These are phyloP conservation scores for Entomortierella chlamydospora DNA, from an alignment of 192 early-diverging fungal species.

Conservation along the genomic window DNA sequence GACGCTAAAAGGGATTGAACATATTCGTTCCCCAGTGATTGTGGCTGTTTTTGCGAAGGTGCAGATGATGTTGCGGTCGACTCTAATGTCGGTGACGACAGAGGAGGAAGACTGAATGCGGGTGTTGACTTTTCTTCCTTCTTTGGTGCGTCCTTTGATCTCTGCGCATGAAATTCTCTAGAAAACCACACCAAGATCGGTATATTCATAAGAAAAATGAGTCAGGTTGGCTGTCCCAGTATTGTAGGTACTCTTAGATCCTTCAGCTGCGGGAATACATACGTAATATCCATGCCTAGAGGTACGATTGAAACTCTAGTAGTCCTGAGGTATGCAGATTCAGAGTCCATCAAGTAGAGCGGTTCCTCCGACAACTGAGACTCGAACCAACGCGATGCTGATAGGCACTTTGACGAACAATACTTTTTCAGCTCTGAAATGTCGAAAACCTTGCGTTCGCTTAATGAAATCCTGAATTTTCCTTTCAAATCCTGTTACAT, in stretches of 20 bases:
- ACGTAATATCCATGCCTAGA: conserved; percentile 37
- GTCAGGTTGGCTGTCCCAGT: neutral
- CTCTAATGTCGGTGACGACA: too few species aligned
- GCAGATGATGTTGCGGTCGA: neutral
- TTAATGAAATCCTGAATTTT: conserved; percentile 77
- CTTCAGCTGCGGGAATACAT: neutral
- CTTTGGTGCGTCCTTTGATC: neutral
- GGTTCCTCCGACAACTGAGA: conserved; percentile 83
- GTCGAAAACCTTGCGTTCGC: conserved; percentile 83
- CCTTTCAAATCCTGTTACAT: conserved; percentile 58
- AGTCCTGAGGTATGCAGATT: conserved; percentile 29
- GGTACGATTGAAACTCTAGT: conserved; percentile 37
- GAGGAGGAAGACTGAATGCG: conserved; percentile 27
- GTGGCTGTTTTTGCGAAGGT: neutral
- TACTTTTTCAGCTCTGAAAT: conserved; percentile 72
- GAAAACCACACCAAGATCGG: neutral
- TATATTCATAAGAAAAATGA: neutral
- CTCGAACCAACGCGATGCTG: conserved; percentile 74
- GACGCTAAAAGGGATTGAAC: conserved; percentile 41
- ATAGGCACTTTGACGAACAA: conserved; percentile 79
- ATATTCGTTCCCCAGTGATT: conserved; percentile 17
- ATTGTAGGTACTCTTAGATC: neutral
- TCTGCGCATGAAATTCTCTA: conserved; percentile 34
- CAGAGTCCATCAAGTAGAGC: conserved; percentile 69
- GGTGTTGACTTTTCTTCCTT: neutral